Conservation (phyloP, 2,329 filamentous ascomycete species). For the Colletotrichum orbiculare region DNA sequence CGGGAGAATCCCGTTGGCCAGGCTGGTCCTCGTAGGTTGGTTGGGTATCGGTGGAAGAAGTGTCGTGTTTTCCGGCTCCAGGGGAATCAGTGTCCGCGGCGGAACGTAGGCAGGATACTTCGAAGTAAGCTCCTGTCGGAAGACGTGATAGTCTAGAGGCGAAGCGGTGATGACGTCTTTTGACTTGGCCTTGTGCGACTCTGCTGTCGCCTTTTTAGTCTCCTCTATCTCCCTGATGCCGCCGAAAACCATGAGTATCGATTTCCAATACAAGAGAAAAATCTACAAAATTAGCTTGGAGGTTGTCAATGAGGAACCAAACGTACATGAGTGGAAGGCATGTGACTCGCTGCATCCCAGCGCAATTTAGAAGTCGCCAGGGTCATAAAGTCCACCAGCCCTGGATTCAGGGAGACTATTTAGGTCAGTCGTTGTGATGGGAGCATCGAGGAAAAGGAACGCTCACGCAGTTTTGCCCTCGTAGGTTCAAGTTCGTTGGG, state of each 20-base stretch:
- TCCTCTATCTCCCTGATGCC: slow-evolving; percentile 78
- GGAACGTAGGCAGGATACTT: slow-evolving; percentile 98
- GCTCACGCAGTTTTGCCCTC: slow-evolving; percentile 63
- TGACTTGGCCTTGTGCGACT: slow-evolving; percentile 68
- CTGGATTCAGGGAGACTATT: slow-evolving; percentile 69
- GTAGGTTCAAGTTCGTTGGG: slow-evolving; percentile 59
- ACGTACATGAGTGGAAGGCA: slow-evolving; percentile 72
- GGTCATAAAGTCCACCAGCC: slow-evolving; percentile 78
- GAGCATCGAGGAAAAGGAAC: background rate
- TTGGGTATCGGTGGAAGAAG: slow-evolving; percentile 87
- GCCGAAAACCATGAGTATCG: slow-evolving; percentile 86
- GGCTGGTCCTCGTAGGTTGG: slow-evolving; percentile 72
- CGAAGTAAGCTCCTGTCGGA: slow-evolving; percentile 95
- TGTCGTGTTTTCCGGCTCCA: slow-evolving; percentile 91
- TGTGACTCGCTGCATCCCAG: slow-evolving; percentile 75
- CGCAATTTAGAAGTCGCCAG: slow-evolving; percentile 75
- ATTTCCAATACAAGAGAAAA: slow-evolving; percentile 91
- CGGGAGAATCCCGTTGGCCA: slow-evolving; percentile 71
- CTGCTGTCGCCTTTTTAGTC: slow-evolving; percentile 78
- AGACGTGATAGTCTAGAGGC: slow-evolving; percentile 94
- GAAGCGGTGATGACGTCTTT: slow-evolving; percentile 91
- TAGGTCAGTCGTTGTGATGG: slow-evolving; percentile 34
- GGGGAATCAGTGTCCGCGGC: slow-evolving; percentile 81
- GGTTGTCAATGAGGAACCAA: slow-evolving; percentile 39
- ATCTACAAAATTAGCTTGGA: slow-evolving; percentile 59